Conservation (phyloP, 2,329 filamentous ascomycete genomes). For the Xylaria multiplex region DNA sequence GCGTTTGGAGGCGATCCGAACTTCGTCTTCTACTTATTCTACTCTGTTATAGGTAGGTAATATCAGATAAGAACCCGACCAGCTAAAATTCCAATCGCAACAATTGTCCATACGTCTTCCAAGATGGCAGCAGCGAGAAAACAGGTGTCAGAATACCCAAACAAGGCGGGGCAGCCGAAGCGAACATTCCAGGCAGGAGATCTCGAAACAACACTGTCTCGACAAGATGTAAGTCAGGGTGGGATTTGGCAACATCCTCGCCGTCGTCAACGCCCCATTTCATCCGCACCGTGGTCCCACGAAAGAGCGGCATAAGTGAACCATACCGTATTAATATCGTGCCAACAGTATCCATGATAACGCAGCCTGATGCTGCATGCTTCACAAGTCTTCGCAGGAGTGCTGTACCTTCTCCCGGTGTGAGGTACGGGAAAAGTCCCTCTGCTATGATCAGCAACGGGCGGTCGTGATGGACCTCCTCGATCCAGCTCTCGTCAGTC, state of each 20-base stretch:
- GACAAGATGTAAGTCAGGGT: constrained; percentile 20
- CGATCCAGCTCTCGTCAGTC: constrained; percentile 38
- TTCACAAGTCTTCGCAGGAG: constrained; percentile 30
- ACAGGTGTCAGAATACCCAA: constrained; percentile 30
- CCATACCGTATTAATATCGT: constrained; percentile 26
- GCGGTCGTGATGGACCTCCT: constrained; percentile 37
- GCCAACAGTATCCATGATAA: constrained; percentile 32
- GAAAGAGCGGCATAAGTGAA: constrained; percentile 29
- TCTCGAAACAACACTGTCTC: constrained; percentile 29
- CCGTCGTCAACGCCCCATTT: constrained; percentile 34
- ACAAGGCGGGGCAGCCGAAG: constrained; percentile 25
- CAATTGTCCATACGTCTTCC: constrained; percentile 32
- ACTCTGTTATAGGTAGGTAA: not conserved
- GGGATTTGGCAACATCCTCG: constrained; percentile 24
- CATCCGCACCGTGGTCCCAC: constrained; percentile 27
- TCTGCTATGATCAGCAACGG: constrained; percentile 41
- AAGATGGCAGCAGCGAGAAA: constrained; percentile 30
- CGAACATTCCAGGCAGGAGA: constrained; percentile 29
- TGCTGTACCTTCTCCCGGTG: constrained; percentile 36
- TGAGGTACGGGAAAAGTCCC: constrained; percentile 41
- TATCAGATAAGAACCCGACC: not conserved
- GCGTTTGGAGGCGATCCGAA: not conserved
- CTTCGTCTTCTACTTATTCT: not conserved
- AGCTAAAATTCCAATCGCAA: constrained; percentile 31
- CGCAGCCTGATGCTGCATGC: constrained; percentile 17